Evolutionary conservation across 2,329 filamentous ascomycete species (phyloP), one percentile per base, ranked within the genome.

Genomic region (Aphanocladium album): DNA sequence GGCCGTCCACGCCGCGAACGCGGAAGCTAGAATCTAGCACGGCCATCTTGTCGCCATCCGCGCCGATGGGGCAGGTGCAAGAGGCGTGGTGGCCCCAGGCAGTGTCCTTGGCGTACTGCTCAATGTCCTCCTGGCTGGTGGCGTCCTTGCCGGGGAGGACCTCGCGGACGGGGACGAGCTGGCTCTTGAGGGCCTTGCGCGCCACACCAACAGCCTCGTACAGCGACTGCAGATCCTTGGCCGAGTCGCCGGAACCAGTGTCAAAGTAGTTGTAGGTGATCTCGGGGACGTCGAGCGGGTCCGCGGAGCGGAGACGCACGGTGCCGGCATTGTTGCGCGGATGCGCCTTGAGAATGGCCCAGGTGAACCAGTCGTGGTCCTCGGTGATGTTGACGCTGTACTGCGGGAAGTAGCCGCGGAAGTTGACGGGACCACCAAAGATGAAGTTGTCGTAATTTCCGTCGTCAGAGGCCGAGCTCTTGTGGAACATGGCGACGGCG

Each of bases 231-330:
- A 83, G 67, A 51, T 84, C 79, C 35, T 77, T 74, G 0, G 72
- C 72, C 3, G 76, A 73, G 7, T 82, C 80, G 23, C 79, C 75
- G 21, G 69, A 73, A 21, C 82, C 81, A 0, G 76, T 74, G 51
- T 80, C 77, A 73, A 83, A 87, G 71, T 80, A 87, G 70, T 85
- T 83, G 75, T 86, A 89, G 54, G 76, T 75, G 64, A 90, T 88
- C 6, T 81, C 70, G 0, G 89, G 88, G 3, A 79, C 75, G 58
- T 89, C 87, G 1, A 83, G 81, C 0, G 88, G 87, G 67, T 90
- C 81, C 0, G 80, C 73, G 0, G 83, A 86, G 17, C 76, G 76
- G 5, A 91, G 80, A 3, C 72, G 79, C 4, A 91, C 87, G 1
- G 79, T 81, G 9, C 89, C 89, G 6, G 80, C 82, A 1, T 68